A percentile compares a stretch with the other conserved stretches of the same genome.
phyloP scores from a whole-genome alignment of 2,329 filamentous ascomycete genomes.

The Trichocomaceae sp. region DNA sequence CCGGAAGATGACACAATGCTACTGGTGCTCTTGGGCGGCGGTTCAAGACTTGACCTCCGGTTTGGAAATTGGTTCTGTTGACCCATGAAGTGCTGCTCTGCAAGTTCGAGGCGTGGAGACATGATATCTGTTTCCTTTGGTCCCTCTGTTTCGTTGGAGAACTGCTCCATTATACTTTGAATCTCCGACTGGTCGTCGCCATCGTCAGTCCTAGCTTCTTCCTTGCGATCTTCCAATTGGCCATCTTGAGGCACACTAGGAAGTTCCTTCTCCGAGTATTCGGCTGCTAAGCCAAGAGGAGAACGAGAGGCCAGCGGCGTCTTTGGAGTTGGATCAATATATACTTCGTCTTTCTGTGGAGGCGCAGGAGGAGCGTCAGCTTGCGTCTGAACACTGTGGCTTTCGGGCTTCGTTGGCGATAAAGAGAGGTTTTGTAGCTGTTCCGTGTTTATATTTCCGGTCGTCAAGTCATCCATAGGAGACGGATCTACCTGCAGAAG shows the following conservation, averaged over 20 bases:
- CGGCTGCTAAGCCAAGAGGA: conserved; percentile 32
- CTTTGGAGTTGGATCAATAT: conserved; percentile 45
- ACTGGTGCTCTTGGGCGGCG: conserved; percentile 43
- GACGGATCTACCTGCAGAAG: conserved; percentile 18
- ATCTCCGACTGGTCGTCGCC: conserved; percentile 76
- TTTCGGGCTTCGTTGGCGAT: conserved; percentile 20
- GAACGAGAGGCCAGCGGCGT: conserved; percentile 38
- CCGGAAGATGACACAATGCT: conserved; percentile 18
- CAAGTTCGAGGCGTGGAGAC: conserved; percentile 77
- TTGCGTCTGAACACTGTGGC: conserved; percentile 9
- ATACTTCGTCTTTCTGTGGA: conserved; percentile 47
- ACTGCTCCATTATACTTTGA: conserved; percentile 96
- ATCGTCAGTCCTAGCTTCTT: conserved; percentile 33
- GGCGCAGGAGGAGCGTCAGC: conserved; percentile 38
- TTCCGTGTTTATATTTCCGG: conserved; percentile 19
- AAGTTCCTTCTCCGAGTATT: conserved; percentile 35
- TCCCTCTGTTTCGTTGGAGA: conserved; percentile 66
- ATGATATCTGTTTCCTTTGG: conserved; percentile 77
- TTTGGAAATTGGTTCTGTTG: conserved; percentile 65
- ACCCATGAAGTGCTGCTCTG: conserved; percentile 71
- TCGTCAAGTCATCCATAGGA: conserved; percentile 11
- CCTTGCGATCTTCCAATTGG: conserved; percentile 45
- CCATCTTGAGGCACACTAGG: conserved; percentile 28
- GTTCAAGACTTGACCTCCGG: conserved; percentile 79
- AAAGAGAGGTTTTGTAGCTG: conserved; percentile 29